Base-by-base conservation (phyloP, 2,329 filamentous ascomycete species). In the Zymoseptoria pseudotritici region DNA sequence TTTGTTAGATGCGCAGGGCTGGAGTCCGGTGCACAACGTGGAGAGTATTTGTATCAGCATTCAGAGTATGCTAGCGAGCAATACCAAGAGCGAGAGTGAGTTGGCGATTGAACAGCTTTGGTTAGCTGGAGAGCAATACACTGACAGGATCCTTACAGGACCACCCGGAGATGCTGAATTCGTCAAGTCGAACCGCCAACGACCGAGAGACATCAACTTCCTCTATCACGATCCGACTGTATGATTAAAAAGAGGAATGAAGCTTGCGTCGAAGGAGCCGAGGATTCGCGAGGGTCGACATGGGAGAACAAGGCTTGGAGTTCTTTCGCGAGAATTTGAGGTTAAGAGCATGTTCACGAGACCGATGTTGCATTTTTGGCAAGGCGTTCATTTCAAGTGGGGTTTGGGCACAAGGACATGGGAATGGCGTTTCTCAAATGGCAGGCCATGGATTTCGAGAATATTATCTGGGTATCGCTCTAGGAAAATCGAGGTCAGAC, bases 61-160 rank as follows among this genome's bases (percentile, higher is more conserved):
- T 58, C 94, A 99, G 77, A 96, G 91, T 78, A 99, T 99, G 94
- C 77, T 99, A 71, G 97, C 94, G 1, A 91, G 93, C 62, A 99
- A 99, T 74, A 88, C 85, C 10, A 93, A 92, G 77, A 88, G 93
- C 70, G 92, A 97, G 76, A 82, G 94, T 71, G 55, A 63, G 69
- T 65, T 24, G 17, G 21, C 19, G 11, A n/a, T 4, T 26, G 31
- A 29, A 5, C 19, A 4, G 4, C 2, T 29, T 9, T 29, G 54
- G 31, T n/a, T 22, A 21, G 21, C 10, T 51, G 51, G 19, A 53
- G 63, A n/a, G 60, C 29, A 2, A 7, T 21, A 22, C 29, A 26
- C 52, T 66, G 56, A 60, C 46, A 49, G n/a, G 17, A 9, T 20
- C 17, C n/a, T 50, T 55, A 42, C 29, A 70, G 69, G 71, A 36